Conservation (phyloP, 176 grass and related monocot species). For the Cymbopogon citratus region DNA sequence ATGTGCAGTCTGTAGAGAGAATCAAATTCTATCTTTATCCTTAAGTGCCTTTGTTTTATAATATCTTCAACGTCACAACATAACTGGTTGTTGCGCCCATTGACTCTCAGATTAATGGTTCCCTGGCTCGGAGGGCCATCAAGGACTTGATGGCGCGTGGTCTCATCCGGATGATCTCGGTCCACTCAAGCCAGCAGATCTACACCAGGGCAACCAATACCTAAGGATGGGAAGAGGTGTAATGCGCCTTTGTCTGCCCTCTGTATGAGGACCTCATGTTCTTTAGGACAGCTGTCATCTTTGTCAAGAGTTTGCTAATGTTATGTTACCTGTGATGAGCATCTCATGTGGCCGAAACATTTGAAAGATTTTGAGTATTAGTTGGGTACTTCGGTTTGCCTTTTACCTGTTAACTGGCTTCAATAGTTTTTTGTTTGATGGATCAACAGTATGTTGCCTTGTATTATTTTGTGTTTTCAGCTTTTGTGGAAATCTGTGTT, state of each 20-base stretch:
- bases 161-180: constrained; percentile 28
- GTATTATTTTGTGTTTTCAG: too few relatives aligned
- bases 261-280: too few relatives aligned
- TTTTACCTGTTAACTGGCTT: background rate
- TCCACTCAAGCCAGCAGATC: constrained; percentile 52
- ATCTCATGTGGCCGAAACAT: too few relatives aligned
- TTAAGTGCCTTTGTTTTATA: background rate
- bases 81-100: background rate
- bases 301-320: too few relatives aligned
- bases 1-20: background rate
- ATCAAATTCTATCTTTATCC: too few relatives aligned
- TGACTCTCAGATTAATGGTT: constrained; percentile 20
- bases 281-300: too few relatives aligned
- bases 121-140: constrained; percentile 39
- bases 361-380: too few relatives aligned
- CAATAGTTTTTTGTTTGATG: background rate
- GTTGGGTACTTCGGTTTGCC: background rate
- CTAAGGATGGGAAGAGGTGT: constrained; percentile 17
- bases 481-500: too few relatives aligned
- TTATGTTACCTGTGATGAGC: too few relatives aligned
- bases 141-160: constrained; percentile 39
- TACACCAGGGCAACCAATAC: constrained; percentile 56
- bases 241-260: background rate
- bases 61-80: background rate
- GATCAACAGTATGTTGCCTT: background rate